Evolutionary conservation across 768 basidiomycete genomes (phyloP), one percentile per base, ranked within the genome.

Genomic region (Termitomyces sp.): DNA sequence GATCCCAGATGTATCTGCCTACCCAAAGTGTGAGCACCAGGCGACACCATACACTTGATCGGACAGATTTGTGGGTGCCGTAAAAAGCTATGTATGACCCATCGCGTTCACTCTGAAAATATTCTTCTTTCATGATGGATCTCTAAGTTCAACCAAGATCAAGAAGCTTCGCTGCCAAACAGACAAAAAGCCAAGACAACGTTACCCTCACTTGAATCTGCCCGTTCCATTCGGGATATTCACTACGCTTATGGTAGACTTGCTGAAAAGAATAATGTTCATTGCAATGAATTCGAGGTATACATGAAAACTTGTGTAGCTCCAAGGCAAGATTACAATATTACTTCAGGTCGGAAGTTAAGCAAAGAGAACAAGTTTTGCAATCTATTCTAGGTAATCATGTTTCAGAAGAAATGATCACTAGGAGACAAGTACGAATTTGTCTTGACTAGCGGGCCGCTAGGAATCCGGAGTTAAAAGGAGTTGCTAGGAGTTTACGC

Each of bases 191-290:
- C 61, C 59, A 62, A 56, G 55, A 54, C 40, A 22, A 53, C 50
- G 10, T 52, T 43, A 20, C 30, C 30, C 30, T 30, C 30, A 30
- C 30, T 30, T 30, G 30, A 40, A n/a, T 52, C 20, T 45, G 52
- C 47, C 65, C 65, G 65, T 51, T 46, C 49, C 32, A 57, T 64
- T 66, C 65, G 65, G 65, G 54, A n/a, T 38, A 52, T 26, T 14
- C 6, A 10, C 9, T 5, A 14, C 14, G 4, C 38, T 38, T 38
- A 18, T 38, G 16, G 38, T 41, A 20, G 40, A 48, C n/a, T 7
- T 32, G 30, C 30, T 20, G 18, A 43, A 20, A 20, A 22, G 20
- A 20, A 44, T 44, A 14, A 20, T 33, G 20, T 33, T 49, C 30
- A 20, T 33, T 33, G 32, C 48, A 13, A n/a, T 33, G 18, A 33